A percentile compares a stretch with the other conserved stretches of the same genome.
These are phyloP conservation scores for Penicillium rolfsii DNA, from an alignment of 2,329 filamentous ascomycete genomes.

Conservation along the genomic window DNA sequence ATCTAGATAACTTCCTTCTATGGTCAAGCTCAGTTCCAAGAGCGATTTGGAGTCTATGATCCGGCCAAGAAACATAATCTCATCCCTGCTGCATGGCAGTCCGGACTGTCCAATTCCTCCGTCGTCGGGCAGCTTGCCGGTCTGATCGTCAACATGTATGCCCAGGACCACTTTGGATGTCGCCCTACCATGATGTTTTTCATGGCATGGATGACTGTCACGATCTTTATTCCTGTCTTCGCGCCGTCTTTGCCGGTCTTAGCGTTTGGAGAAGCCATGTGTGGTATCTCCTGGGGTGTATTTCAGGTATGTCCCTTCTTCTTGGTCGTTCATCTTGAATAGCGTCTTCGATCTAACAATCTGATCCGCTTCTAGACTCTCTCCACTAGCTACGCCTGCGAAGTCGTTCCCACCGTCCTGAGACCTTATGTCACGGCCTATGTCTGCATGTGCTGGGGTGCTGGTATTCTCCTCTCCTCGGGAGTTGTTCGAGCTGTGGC, in stretches of 20 bases:
- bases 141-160: constrained; percentile 28
- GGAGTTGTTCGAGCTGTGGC: constrained; percentile 31
- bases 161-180: constrained; percentile 33
- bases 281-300: constrained; percentile 1
- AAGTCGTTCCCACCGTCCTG: constrained; percentile 37
- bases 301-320: background rate
- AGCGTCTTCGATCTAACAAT: background rate
- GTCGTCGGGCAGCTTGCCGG: constrained; percentile 26
- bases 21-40: background rate
- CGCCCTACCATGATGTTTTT: constrained; percentile 29
- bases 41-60: background rate
- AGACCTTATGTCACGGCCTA: constrained; percentile 35
- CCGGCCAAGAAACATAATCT: background rate
- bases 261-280: constrained; percentile 1
- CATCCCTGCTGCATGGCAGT: constrained; percentile 35
- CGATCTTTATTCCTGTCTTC: constrained; percentile 21
- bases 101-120: constrained; percentile 27
- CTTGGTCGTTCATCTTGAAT: background rate
- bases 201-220: constrained; percentile 14
- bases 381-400: constrained; percentile 32
- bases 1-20: constrained; percentile 3
- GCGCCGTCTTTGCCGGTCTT: background rate
- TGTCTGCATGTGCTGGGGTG: constrained; percentile 35
- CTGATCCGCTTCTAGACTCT: background rate
- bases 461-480: constrained; percentile 31